phyloP scores from a whole-genome alignment of 441 rosid genomes.

The Croton setiger region DNA sequence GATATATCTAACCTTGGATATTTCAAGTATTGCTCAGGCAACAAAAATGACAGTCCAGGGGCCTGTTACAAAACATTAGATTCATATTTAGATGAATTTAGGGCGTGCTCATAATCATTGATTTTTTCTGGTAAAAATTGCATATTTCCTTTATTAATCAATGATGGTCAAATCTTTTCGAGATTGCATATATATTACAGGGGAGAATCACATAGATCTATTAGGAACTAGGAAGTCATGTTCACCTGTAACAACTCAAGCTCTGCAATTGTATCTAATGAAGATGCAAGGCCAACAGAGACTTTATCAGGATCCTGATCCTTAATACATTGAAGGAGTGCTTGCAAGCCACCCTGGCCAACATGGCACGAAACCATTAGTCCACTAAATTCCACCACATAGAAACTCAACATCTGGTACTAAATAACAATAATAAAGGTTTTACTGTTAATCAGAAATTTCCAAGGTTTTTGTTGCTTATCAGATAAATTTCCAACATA shows the following conservation, averaged over 20 bases:
- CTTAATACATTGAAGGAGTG: constrained; percentile 65
- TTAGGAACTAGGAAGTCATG: neutral
- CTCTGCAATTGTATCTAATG: constrained; percentile 79
- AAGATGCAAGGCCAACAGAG: constrained; percentile 78
- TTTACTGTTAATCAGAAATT: too few species aligned
- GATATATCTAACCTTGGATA: constrained; percentile 73
- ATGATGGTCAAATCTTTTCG: neutral
- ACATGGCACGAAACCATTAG: constrained; percentile 18
- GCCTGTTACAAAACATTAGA: constrained; percentile 57
- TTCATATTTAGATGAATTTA: constrained; percentile 22
- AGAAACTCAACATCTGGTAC: constrained; percentile 1
- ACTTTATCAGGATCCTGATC: constrained; percentile 94
- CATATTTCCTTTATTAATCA: neutral
- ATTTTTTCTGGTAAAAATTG: neutral
- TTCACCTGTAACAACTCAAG: constrained; percentile 87
- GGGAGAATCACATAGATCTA: constrained; percentile 1
- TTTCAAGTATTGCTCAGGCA: constrained; percentile 74
- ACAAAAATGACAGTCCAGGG: constrained; percentile 85
- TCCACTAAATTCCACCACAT: constrained; percentile 21
- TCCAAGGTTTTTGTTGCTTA: too few species aligned
- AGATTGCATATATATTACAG: constrained; percentile 8
- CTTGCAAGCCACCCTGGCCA: constrained; percentile 79
- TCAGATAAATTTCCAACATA: constrained; percentile 10
- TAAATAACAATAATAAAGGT: neutral
- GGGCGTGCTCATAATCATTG: constrained; percentile 10